Evolutionary conservation across 2,329 filamentous ascomycete genomes (phyloP), one percentile per base, ranked within the genome.

Genomic region (Pseudogymnoascus sp.): DNA sequence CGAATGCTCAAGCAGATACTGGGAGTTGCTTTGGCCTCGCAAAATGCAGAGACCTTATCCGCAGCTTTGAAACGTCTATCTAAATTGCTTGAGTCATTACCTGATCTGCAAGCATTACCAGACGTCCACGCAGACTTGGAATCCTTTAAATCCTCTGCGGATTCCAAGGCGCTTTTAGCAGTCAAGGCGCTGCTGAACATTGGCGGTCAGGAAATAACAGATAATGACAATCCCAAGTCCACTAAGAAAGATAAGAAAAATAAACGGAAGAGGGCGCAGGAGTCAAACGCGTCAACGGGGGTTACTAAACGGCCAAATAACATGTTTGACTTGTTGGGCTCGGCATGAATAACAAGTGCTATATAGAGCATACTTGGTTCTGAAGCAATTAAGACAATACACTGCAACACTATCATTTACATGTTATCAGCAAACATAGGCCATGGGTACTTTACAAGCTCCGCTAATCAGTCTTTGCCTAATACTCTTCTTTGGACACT

Each of bases 1-100:
- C 68, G 71, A 27, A 70, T 74, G 13, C 63, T 74, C 7, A 68
- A 68, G 42, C 71, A 73, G 44, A 66, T 72, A 5, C 48, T 65
- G 15, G 55, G n/a, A n/a, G 39, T 73, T 35, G 44, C 25, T 15
- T 15, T 59, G 21, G 58, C 17, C 27, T 38, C 58, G 27, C 33
- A 39, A 59, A 27, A 39, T 12, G 5, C 6, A 15, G 38, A 31
- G 13, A 29, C 27, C 12, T 17, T 59, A 31, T 59, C 58, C 3
- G 17, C 13, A 7, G 33, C 35, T 4, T 15, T 12, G 4, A 27
- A 27, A 17, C 21, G 38, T 27, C 35, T 59, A 7, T 38, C 17
- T 41, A 10, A 31, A 31, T 27, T 38, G 27, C 58, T 59, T 5
- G 12, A 27, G 12, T 27, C 33, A 10, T 41, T 59, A 8, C 58